Conservation (phyloP, 2,329 filamentous ascomycete genomes). For the Neopestalotiopsis sp. region DNA sequence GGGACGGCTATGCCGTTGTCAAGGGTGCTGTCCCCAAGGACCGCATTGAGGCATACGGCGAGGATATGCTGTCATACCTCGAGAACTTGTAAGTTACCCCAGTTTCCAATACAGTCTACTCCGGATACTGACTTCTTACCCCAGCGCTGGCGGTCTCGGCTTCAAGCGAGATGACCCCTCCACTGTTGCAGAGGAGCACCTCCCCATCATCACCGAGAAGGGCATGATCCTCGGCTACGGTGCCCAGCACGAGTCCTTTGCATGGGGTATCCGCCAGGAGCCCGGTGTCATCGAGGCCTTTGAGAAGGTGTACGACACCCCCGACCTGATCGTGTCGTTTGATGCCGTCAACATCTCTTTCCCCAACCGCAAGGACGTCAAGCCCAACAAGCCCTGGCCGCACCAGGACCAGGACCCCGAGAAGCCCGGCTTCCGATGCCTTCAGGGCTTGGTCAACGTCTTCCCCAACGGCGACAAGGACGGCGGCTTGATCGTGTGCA, state of each 20-base stretch:
- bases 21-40: slow-evolving; percentile 30
- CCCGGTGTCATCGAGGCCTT: slow-evolving; percentile 51
- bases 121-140: background rate
- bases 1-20: slow-evolving; percentile 34
- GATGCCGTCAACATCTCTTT: slow-evolving; percentile 52
- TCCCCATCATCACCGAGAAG: slow-evolving; percentile 50
- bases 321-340: slow-evolving; percentile 55
- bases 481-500: slow-evolving; percentile 41
- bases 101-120: too few relatives aligned
- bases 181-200: slow-evolving; percentile 38
- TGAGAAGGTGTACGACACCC: slow-evolving; percentile 50
- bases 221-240: slow-evolving; percentile 54
- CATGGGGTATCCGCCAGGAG: slow-evolving; percentile 52
- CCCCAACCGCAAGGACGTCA: slow-evolving; percentile 38
- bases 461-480: slow-evolving; percentile 40
- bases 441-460: slow-evolving; percentile 56
- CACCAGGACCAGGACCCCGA: slow-evolving; percentile 52
- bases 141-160: slow-evolving; percentile 22
- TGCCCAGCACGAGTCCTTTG: slow-evolving; percentile 53
- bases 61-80: slow-evolving; percentile 21
- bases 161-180: slow-evolving; percentile 42
- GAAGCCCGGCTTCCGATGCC: slow-evolving; percentile 53
- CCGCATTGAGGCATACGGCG: slow-evolving; percentile 24
- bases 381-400: slow-evolving; percentile 48
- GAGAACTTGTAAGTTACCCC: slow-evolving; percentile 15